Conservation (phyloP, 768 basidiomycete genomes). For the Leccinum variicolor region DNA sequence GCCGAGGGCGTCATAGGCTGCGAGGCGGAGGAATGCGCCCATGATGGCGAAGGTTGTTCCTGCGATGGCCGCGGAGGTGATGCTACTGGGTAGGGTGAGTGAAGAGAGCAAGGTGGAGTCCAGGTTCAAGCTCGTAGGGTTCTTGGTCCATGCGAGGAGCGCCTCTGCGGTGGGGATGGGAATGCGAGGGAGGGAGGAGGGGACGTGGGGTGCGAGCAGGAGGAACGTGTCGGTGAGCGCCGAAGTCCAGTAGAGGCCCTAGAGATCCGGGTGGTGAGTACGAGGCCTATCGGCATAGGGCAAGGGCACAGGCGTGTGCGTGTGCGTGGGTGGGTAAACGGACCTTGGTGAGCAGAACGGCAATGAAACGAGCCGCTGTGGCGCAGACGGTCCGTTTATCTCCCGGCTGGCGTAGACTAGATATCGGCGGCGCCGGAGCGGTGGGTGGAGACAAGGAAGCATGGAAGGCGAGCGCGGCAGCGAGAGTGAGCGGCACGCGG, state of each 20-base stretch:
- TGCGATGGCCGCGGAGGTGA: slow-evolving; percentile 18
- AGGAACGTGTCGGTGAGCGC: slow-evolving; percentile 5
- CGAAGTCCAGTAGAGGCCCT: slow-evolving; percentile 19
- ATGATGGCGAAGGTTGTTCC: slow-evolving; percentile 37
- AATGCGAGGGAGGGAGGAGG: not conserved
- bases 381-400: slow-evolving; percentile 23
- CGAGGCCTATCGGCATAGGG: not conserved
- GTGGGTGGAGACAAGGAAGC: slow-evolving; percentile 42
- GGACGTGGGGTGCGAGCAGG: slow-evolving; percentile 9
- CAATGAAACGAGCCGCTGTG: slow-evolving; percentile 9
- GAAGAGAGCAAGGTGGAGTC: not conserved
- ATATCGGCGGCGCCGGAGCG: not conserved
- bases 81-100: not conserved
- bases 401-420: slow-evolving; percentile 1
- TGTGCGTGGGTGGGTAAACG: not conserved
- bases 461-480: slow-evolving; percentile 43
- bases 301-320: no score
- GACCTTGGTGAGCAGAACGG: slow-evolving; percentile 15
- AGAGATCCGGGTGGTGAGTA: not conserved
- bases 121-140: not conserved
- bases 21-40: slow-evolving; percentile 41
- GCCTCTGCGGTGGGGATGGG: not conserved
- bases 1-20: slow-evolving; percentile 26
- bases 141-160: slow-evolving; percentile 1
- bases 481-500: slow-evolving; percentile 43